A percentile compares a stretch with the other conserved stretches of the same genome.
Conservation (phyloP, 257 asterid genomes). For the Solanum lycopersicoides region DNA sequence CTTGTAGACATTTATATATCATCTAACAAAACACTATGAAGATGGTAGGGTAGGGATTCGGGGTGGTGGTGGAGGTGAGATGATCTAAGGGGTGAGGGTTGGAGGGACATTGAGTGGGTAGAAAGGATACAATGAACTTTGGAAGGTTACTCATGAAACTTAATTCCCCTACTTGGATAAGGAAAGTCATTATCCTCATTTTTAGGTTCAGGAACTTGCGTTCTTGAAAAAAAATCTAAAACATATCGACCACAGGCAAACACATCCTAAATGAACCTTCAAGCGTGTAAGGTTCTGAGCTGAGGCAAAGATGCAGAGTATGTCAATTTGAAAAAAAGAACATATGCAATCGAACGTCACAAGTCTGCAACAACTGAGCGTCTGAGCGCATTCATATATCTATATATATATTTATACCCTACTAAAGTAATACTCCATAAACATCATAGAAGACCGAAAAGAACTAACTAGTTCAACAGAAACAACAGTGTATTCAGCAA, state of each 20-base stretch:
- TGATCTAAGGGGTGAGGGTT: not conserved
- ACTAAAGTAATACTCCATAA: not conserved
- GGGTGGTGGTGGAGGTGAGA: not conserved
- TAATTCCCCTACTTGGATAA: not conserved
- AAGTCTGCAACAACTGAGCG: not conserved
- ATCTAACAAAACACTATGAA: not conserved
- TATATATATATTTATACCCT: not conserved
- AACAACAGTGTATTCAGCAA: not conserved
- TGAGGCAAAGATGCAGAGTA: not conserved
- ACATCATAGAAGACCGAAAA: not conserved
- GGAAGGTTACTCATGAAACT: not conserved
- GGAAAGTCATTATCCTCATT: not conserved
- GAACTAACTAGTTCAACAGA: slow-evolving; percentile 3
- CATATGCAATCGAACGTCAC: not conserved
- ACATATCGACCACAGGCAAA: not conserved
- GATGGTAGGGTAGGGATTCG: not conserved
- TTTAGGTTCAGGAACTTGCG: not conserved
- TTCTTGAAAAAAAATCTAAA: not conserved
- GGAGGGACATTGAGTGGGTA: not conserved
- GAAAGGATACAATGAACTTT: not conserved
- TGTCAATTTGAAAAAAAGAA: not conserved
- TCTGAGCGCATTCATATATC: not conserved
- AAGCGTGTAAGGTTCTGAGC: not conserved
- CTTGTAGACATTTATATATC: not conserved
- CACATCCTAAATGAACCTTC: not conserved